Conservation (phyloP, 495 filamentous ascomycete genomes). For the Tuber borchii region DNA sequence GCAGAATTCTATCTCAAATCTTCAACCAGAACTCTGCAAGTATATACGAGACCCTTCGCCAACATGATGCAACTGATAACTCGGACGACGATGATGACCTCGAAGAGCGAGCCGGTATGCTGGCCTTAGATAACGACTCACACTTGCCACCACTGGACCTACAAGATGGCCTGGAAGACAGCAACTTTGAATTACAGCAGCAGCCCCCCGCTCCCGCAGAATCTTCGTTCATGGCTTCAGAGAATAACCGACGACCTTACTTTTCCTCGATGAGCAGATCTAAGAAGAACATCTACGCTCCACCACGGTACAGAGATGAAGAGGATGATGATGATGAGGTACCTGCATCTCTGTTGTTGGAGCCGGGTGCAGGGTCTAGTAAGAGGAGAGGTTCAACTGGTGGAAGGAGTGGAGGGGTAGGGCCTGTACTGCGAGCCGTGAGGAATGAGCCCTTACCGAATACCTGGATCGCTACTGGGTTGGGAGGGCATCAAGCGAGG, state of each 20-base stretch:
- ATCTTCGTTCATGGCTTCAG: slow-evolving; percentile 28
- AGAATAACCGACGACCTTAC: slow-evolving; percentile 27
- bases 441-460: slow-evolving; percentile 49
- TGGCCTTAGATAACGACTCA: slow-evolving; percentile 43
- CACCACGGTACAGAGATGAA: slow-evolving; percentile 47
- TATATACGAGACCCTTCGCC: slow-evolving; percentile 40
- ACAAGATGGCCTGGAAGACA: slow-evolving; percentile 58
- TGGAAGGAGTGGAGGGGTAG: slow-evolving; percentile 19
- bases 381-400: slow-evolving; percentile 15
- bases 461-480: slow-evolving; percentile 44
- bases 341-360: slow-evolving; percentile 78
- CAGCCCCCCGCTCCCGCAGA: slow-evolving; percentile 32
- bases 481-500: slow-evolving; percentile 12
- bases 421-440: slow-evolving; percentile 56
- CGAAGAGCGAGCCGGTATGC: slow-evolving; percentile 61
- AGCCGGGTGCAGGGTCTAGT: slow-evolving; percentile 46
- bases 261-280: slow-evolving; percentile 36
- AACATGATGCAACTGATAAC: slow-evolving; percentile 33
- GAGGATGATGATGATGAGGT: slow-evolving; percentile 90
- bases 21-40: slow-evolving; percentile 39
- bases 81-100: slow-evolving; percentile 48
- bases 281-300: slow-evolving; percentile 31
- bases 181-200: slow-evolving; percentile 29
- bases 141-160: slow-evolving; percentile 54
- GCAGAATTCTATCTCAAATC: slow-evolving; percentile 38